A percentile compares a stretch with the other conserved stretches of the same genome.
These are phyloP conservation scores for Perilla frutescens DNA, from an alignment of 257 asterid species.

Conservation along the genomic window DNA sequence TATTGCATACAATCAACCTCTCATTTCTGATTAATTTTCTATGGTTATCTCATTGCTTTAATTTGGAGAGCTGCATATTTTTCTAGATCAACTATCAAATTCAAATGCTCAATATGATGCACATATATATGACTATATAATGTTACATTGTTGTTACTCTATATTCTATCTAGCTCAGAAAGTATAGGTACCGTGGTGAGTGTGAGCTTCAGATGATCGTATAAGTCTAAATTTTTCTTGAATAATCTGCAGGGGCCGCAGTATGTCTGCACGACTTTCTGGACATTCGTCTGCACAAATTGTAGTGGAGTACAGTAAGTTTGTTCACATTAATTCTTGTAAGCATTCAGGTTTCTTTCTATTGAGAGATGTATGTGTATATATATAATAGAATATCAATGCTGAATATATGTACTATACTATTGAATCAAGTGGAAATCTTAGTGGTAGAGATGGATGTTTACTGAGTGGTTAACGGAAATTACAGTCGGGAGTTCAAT, in stretches of 20 bases:
- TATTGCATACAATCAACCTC: no score
- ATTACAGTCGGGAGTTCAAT: conserved; percentile 79
- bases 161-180: not conserved
- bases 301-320: conserved; percentile 99
- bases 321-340: not conserved
- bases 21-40: not conserved
- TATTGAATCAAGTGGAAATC: not conserved
- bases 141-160: not conserved
- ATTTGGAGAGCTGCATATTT: not conserved
- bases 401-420: not conserved
- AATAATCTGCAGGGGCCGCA: conserved; percentile 78
- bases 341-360: not conserved
- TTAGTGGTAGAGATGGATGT: not conserved
- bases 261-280: conserved; percentile 89
- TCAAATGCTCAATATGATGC: not conserved
- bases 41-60: not conserved
- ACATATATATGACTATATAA: not conserved
- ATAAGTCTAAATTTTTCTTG: conserved; percentile 11
- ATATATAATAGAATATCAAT: not conserved
- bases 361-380: not conserved
- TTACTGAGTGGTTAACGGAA: conserved; percentile 27
- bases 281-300: conserved; percentile 90
- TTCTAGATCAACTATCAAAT: not conserved
- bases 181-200: not conserved
- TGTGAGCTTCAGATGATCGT: not conserved